Base-by-base conservation (phyloP, 306 rosid genomes). In the Rosa rugosa region DNA sequence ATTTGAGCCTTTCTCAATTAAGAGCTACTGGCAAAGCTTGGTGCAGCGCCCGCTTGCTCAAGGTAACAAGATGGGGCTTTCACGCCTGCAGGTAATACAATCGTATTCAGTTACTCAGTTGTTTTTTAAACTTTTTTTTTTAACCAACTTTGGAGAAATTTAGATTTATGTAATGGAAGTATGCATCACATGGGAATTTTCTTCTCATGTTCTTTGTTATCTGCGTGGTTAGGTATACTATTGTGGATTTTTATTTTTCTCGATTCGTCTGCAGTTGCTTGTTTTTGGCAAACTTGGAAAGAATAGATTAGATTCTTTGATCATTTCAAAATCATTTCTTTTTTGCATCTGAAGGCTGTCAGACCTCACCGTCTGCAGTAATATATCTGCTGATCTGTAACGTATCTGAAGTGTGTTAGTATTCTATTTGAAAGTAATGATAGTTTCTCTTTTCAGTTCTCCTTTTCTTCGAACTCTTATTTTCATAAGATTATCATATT, bases 1-100 rank as follows among this genome's bases (percentile, higher is more conserved):
- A 23, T 93, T 93, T 54, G 86, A 90, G 81, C 98, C 98, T 17
- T 93, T 93, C 84, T 89, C 97, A 1, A 73, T 84, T 0, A 91
- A 82, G 89, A 79, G 73, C 57, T 83, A 87, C 72, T 93, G 98
- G 98, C 87, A 82, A 67, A 80, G 75, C 83, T 86, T 90, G 71
- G 92, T 93, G 71, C 98, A 91, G 80, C 92, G 91, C 18, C 91
- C 94, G 22, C 90, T 93, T 65, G 79, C 81, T 77, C 86, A 82
- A 65, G 89, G 90, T 12, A 78, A 41, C 27, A 34, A 65, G 12
- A 64, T 57, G 2, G 95, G 98, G 62, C 88, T 88, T 74, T 44
- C 65, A 38, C 92, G 98, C 16, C 85, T 91, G 79, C 97, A 91
- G 97, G 98, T 93, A 88, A 74, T 69, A n/a, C 64, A 45, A 54